Conservation (phyloP, 2,329 filamentous ascomycete species). For the Neurospora crassa region DNA sequence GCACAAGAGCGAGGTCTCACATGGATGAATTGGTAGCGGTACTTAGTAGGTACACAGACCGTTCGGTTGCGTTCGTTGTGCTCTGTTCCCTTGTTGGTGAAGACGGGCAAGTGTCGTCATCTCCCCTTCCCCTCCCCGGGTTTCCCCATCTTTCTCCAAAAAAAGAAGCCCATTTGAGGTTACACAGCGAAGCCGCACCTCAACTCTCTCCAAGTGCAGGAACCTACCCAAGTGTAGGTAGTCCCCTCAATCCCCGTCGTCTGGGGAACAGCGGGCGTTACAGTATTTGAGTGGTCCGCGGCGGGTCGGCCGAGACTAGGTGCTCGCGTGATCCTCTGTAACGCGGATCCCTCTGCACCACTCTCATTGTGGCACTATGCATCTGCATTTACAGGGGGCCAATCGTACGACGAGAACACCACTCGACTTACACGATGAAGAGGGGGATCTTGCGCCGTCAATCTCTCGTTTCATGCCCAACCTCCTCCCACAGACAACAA, state of each 20-base stretch:
- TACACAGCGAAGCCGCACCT: neutral
- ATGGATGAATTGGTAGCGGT: neutral
- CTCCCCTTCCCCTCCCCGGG: neutral
- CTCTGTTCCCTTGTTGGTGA: neutral
- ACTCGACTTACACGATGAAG: neutral
- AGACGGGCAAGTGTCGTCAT: neutral
- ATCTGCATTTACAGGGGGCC: neutral
- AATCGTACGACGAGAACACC: neutral
- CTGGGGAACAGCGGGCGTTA: neutral
- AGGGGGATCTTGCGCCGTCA: neutral
- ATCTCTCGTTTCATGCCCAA: neutral
- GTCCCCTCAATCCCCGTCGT: neutral
- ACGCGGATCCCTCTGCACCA: neutral
- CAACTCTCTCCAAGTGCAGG: neutral
- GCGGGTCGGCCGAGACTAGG: neutral
- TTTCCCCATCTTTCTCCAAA: neutral
- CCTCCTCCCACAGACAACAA: neutral
- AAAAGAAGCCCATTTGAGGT: neutral
- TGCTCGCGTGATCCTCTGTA: neutral
- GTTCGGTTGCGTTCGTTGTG: neutral
- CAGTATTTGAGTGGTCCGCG: neutral
- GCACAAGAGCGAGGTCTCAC: neutral
- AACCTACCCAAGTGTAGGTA: no score
- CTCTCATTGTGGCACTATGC: neutral
- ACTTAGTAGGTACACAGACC: neutral